Evolutionary conservation across 371 early-diverging fungal species (phyloP), one percentile per base, ranked within the genome.

Genomic region (Mucor ambiguus): DNA sequence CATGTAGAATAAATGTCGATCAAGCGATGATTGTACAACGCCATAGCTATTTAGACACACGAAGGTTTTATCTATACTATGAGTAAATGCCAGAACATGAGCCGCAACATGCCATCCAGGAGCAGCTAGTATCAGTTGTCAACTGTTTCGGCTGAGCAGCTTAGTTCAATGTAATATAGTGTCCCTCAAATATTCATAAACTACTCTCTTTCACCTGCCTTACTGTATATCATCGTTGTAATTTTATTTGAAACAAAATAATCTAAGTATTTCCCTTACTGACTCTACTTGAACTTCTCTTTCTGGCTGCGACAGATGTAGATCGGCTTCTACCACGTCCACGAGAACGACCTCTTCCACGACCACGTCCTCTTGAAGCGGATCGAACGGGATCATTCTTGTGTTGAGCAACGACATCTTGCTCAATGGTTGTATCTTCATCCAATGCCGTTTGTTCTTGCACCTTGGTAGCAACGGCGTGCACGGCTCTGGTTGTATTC

Each of bases 1-100:
- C n/a, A 56, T 79, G 52, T 81, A 71, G 60, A 66, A 56, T 24
- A 52, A 5, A 46, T 18, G n/a, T 3, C n/a, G n/a, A 3, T 8
- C 18, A 20, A 44, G 6, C 37, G 12, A 12, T 12, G 12, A 3
- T 12, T 41, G 41, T 2, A 41, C 18, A 41, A 6, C 4, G 10
- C 37, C 41, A 5, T 41, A 18, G 4, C 4, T 11, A 41, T 41
- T 16, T 41, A 18, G 22, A 22, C 46, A 46, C 18, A 7, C 46
- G 9, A 22, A 4, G 1, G 18, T 41, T 0, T 3, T 35, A 12
- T 35, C 37, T 3, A 5, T 41, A 2, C 41, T 18, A 41, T 10
- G 4, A 41, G 41, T 41, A 41, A 41, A 41, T 41, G 18, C 5
- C 4, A 3, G 18, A 41, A 41, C 1, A 41, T 18, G 4, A 16